phyloP scores from a whole-genome alignment of 2,329 filamentous ascomycete genomes.

The Keithomyces neogunnii region DNA sequence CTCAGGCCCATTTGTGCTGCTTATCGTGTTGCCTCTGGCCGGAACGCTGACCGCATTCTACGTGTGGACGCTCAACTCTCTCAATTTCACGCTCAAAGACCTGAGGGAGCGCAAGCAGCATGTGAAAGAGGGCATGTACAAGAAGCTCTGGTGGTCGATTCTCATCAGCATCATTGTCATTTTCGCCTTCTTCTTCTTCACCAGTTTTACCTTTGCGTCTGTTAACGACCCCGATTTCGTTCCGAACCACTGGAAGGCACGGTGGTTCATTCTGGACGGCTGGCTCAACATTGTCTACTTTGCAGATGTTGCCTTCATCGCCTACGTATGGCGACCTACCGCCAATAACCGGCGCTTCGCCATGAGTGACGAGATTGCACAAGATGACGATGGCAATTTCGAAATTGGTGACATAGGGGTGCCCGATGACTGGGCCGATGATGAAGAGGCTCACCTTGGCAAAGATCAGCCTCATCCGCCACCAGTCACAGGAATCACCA shows the following conservation, averaged over 20 bases:
- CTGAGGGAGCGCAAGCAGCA: constrained; percentile 90
- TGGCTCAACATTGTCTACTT: constrained; percentile 97
- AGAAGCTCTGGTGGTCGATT: constrained; percentile 97
- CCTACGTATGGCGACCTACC: constrained; percentile 93
- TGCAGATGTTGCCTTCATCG: constrained; percentile 83
- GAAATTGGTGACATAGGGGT: constrained; percentile 90
- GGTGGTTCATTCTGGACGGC: constrained; percentile 95
- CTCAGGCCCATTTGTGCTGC: constrained; percentile 73
- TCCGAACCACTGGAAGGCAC: constrained; percentile 91
- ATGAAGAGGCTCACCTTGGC: constrained; percentile 43
- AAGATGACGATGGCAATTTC: constrained; percentile 93
- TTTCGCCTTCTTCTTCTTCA: constrained; percentile 98
- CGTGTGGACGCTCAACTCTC: constrained; percentile 94
- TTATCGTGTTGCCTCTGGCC: constrained; percentile 87
- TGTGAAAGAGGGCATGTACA: constrained; percentile 92
- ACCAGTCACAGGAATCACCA: constrained; percentile 17
- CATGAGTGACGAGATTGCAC: constrained; percentile 98
- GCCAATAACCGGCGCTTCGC: constrained; percentile 95
- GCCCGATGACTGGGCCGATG: constrained; percentile 52
- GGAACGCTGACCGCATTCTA: constrained; percentile 94
- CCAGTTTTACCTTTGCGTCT: constrained; percentile 89
- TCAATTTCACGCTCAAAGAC: constrained; percentile 93
- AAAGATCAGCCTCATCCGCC: constrained; percentile 17
- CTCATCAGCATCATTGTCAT: constrained; percentile 87
- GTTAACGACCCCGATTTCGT: constrained; percentile 80